Evolutionary conservation across 345 rosid species (phyloP), one percentile per base, ranked within the genome.

Genomic region (Hevea brasiliensis): DNA sequence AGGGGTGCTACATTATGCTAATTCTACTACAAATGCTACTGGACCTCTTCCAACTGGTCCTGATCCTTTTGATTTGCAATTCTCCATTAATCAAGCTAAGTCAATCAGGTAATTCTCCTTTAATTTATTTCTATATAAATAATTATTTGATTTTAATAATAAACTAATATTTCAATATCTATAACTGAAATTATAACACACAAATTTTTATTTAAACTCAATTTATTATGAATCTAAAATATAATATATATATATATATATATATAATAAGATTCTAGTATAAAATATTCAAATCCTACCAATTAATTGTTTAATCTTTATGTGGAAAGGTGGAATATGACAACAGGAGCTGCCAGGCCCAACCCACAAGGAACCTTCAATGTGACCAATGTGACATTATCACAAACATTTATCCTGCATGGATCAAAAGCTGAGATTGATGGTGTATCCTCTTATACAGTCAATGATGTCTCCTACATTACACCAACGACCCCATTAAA

Each of bases 291-390:
- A n/a, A n/a, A n/a, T n/a, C n/a, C n/a, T n/a, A n/a, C n/a, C n/a
- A n/a, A n/a, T n/a, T n/a, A n/a, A n/a, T n/a, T n/a, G n/a, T n/a
- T n/a, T n/a, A n/a, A n/a, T n/a, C n/a, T n/a, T n/a, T n/a, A 17
- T 27, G 47, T 51, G 13, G 29, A 44, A 35, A 89, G 89, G 75
- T 89, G 90, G 92, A 87, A 85, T 75, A 6, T 85, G 81, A 89
- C 88, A 0, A 12, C 87, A 13, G 93, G 90, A 53, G 89, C 93
- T 35, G 89, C 90, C 0, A 84, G 93, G 85, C 90, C 90, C 7
- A 81, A 87, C 10, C 89, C 86, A 47, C 93, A 89, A 68, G 89
- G 89, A 74, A 82, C 87, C 21, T 89, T 89, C 74, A 87, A 82
- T 44, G 87, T 85, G 40, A 50, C 86, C 29, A 84, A 89, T 62